phyloP scores from a whole-genome alignment of 345 rosid species.

The Eucalyptus guilfoylei region DNA sequence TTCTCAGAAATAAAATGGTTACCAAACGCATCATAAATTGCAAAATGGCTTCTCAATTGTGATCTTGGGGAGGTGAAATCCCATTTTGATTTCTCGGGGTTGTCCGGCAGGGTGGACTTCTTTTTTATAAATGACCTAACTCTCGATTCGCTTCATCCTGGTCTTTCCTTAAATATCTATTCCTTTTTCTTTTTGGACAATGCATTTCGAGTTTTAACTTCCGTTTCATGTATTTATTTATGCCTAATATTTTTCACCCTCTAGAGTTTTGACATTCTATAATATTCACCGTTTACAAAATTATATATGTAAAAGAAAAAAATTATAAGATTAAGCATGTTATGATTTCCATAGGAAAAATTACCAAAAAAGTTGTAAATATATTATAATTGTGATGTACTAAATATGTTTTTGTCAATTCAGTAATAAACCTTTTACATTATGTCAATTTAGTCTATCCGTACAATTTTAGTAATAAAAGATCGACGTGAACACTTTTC shows the following conservation, averaged over 20 bases:
- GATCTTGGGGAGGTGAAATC: neutral
- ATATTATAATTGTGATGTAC: no score
- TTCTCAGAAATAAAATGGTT: rapidly evolving
- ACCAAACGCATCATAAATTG: rapidly evolving
- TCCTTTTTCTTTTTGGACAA: neutral
- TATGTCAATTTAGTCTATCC: rapidly evolving
- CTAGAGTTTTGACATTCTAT: neutral
- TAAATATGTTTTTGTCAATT: no score
- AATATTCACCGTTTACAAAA: rapidly evolving
- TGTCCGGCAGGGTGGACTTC: neutral
- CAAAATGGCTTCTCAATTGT: rapidly evolving
- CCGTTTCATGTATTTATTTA: no score
- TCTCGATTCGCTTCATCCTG: neutral
- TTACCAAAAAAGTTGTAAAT: no score
- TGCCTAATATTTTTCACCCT: neutral
- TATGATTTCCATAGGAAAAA: neutral
- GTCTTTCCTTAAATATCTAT: neutral
- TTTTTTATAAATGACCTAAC: neutral
- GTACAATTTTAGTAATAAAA: no score
- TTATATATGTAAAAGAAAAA: no score
- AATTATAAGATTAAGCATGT: neutral
- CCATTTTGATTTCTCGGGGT: neutral
- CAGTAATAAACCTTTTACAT: no score
- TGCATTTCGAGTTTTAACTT: neutral
- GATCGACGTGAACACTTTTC: no score